Evolutionary conservation across 139 green algal species (phyloP).

Genomic region (Chlorella sp.): DNA sequence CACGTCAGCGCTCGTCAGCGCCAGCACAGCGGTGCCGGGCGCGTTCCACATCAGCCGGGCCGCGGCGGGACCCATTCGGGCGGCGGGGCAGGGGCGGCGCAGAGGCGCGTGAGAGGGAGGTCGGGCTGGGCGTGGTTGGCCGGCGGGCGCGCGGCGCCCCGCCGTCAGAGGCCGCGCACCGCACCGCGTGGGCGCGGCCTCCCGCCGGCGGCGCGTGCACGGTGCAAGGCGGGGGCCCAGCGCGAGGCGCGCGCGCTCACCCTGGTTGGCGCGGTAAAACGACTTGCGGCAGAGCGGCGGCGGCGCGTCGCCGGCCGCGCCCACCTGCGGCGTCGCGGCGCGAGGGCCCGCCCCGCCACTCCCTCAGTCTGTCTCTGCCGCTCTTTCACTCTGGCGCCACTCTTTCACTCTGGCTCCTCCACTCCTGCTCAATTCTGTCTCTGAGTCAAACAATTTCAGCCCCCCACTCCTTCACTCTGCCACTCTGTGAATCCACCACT

Average conservation of each 20-base stretch:
- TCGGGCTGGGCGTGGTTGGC: slow-evolving; percentile 13
- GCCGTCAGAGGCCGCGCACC: too few species aligned
- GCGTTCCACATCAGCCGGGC: slow-evolving; percentile 68
- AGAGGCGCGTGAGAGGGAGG: slow-evolving; percentile 24
- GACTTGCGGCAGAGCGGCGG: slow-evolving; percentile 52
- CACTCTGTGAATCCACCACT: too few species aligned
- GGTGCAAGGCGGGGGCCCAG: not conserved
- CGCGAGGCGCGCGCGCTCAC: not conserved
- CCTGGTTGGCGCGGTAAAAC: slow-evolving; percentile 64
- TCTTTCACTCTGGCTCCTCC: too few species aligned
- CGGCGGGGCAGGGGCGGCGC: not conserved
- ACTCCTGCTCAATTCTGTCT: too few species aligned
- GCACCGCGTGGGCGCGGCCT: too few species aligned
- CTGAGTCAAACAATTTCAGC: too few species aligned
- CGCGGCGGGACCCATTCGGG: slow-evolving; percentile 27
- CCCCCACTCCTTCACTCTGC: too few species aligned
- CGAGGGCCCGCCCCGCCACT: too few species aligned
- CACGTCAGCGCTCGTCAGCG: slow-evolving; percentile 80
- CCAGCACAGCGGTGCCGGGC: slow-evolving; percentile 73
- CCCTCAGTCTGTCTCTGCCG: too few species aligned
- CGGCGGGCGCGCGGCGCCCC: too few species aligned
- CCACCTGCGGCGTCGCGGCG: too few species aligned
- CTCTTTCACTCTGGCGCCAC: too few species aligned
- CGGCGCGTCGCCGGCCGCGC: slow-evolving; percentile 34
- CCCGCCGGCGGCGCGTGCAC: not conserved